Evolutionary conservation across 768 basidiomycete genomes (phyloP).

Genomic region (Mycena vitilis): DNA sequence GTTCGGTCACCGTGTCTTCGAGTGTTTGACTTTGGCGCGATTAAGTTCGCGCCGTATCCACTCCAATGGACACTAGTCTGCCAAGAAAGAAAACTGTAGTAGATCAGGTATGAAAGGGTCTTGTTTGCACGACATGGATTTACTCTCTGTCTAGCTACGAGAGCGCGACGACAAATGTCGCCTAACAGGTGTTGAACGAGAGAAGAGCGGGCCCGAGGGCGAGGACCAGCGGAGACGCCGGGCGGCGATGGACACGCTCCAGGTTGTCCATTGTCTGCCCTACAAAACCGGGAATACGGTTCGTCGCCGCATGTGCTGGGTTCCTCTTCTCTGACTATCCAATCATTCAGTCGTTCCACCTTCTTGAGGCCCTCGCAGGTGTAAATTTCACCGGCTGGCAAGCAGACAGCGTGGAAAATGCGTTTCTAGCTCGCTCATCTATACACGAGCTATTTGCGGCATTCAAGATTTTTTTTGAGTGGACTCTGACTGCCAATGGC

Average conservation of each 20-base stretch:
- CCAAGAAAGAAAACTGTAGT: neutral
- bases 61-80: conserved; percentile 16
- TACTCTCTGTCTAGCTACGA: conserved; percentile 18
- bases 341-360: conserved; percentile 3
- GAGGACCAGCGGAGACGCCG: neutral
- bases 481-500: neutral
- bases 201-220: neutral
- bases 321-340: neutral
- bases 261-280: conserved; percentile 22
- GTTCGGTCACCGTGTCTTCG: conserved; percentile 8
- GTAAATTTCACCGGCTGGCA: conserved; percentile 10
- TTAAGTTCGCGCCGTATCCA: conserved; percentile 12
- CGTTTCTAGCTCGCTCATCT: conserved; percentile 3
- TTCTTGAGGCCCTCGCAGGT: conserved; percentile 16
- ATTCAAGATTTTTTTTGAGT: conserved; percentile 6
- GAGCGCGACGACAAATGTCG: conserved; percentile 16
- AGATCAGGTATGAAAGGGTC: conserved; percentile 22
- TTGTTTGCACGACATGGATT: conserved; percentile 9
- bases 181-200: conserved; percentile 16
- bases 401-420: conserved; percentile 16
- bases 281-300: conserved; percentile 1
- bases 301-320: conserved; percentile 5
- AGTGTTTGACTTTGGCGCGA: too few species aligned
- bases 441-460: conserved; percentile 7
- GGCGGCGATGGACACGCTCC: neutral